phyloP scores from a whole-genome alignment of 495 filamentous ascomycete species.

The Xylaria telfairii region DNA sequence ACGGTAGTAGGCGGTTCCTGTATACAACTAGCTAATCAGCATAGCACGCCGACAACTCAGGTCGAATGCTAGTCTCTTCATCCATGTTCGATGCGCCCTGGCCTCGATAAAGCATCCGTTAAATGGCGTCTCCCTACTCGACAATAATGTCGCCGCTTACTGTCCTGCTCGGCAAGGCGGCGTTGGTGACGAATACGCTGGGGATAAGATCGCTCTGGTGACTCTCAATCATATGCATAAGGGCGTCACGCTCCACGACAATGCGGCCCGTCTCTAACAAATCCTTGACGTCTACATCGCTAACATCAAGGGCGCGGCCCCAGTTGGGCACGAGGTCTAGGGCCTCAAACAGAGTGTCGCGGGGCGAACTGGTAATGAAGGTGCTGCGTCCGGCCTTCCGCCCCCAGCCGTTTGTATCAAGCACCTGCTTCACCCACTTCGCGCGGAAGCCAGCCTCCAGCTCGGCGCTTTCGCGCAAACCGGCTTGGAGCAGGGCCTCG shows the following conservation, averaged over 20 bases:
- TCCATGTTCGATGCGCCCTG: not conserved
- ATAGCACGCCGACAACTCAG: not conserved
- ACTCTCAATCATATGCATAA: constrained; percentile 73
- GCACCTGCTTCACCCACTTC: constrained; percentile 67
- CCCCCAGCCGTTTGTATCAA: constrained; percentile 76
- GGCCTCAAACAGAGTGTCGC: constrained; percentile 61
- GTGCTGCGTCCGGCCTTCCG: constrained; percentile 72
- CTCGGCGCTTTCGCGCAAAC: constrained; percentile 33
- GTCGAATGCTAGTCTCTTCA: not conserved
- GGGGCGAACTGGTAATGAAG: constrained; percentile 68
- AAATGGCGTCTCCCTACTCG: constrained; percentile 22
- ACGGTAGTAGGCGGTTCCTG: constrained; percentile 17
- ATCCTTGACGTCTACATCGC: constrained; percentile 93
- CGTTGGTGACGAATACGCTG: constrained; percentile 39
- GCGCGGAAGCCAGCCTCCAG: constrained; percentile 56
- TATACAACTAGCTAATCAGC: not conserved
- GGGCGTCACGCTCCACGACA: constrained; percentile 82
- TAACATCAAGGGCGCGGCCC: constrained; percentile 68
- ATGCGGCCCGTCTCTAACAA: constrained; percentile 82
- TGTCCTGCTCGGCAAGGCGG: constrained; percentile 29
- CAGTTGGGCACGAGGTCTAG: constrained; percentile 66
- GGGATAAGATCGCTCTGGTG: constrained; percentile 77
- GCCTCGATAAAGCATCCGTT: not conserved
- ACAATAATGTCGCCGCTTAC: constrained; percentile 18
- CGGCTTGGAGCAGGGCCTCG: constrained; percentile 34